These are phyloP conservation scores for Syzygium oleosum DNA, from an alignment of 345 rosid species.

Conservation along the genomic window DNA sequence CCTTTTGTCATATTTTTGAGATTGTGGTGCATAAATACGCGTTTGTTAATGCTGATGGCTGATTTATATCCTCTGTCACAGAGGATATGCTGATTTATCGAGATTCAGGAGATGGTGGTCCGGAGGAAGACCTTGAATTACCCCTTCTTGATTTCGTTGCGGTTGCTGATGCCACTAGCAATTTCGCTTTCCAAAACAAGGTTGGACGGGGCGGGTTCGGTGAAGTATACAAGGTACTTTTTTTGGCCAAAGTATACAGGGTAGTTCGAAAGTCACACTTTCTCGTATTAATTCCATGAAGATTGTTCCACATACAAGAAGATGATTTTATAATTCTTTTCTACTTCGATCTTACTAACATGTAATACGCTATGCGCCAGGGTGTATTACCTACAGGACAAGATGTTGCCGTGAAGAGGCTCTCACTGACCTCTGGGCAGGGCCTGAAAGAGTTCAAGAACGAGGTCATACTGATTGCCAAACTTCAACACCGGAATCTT, in stretches of 20 bases:
- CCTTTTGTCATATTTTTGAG: neutral
- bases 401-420: slow-evolving; percentile 26
- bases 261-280: neutral
- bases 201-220: slow-evolving; percentile 19
- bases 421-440: slow-evolving; percentile 16
- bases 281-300: neutral
- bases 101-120: neutral
- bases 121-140: slow-evolving; percentile 2
- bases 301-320: neutral
- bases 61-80: neutral
- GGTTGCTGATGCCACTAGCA: slow-evolving; percentile 8
- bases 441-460: slow-evolving; percentile 26
- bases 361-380: neutral
- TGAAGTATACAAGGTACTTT: slow-evolving; percentile 15
- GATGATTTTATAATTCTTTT: neutral
- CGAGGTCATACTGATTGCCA: slow-evolving; percentile 24
- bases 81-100: neutral
- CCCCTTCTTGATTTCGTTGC: slow-evolving; percentile 1
- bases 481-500: slow-evolving; percentile 67
- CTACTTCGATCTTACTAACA: neutral
- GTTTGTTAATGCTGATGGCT: neutral
- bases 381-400: slow-evolving; percentile 6
- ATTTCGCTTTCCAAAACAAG: slow-evolving; percentile 10
- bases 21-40: neutral
- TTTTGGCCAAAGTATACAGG: neutral